Evolutionary conservation across 345 rosid genomes (phyloP).

Genomic region (Populus ilicifolia): DNA sequence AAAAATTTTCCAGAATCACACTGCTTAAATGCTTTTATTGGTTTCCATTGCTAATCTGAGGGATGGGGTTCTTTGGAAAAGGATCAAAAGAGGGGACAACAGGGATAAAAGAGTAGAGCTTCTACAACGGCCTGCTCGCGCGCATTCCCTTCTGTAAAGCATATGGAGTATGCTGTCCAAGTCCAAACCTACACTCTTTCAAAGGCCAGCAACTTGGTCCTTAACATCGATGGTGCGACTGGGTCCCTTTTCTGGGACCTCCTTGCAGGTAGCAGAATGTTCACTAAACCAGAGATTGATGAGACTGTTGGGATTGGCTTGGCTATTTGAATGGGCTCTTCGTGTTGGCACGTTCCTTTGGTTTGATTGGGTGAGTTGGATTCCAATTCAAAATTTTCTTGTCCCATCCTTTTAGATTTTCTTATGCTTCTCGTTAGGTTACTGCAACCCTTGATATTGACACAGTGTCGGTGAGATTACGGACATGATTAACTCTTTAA

Average conservation of each 20-base stretch:
- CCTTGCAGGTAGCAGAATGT: conserved; percentile 90
- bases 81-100: conserved; percentile 97
- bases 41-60: conserved; percentile 6
- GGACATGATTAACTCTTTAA: neutral
- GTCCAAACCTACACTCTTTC: conserved; percentile 85
- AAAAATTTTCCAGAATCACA: neutral
- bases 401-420: neutral
- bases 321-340: conserved; percentile 93
- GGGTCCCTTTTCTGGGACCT: conserved; percentile 96
- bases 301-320: conserved; percentile 80
- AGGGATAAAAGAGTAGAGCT: conserved; percentile 94
- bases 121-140: conserved; percentile 74
- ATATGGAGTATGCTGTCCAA: conserved; percentile 88
- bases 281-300: conserved; percentile 85
- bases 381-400: neutral
- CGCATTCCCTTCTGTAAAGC: conserved; percentile 85
- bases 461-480: neutral
- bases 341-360: conserved; percentile 87
- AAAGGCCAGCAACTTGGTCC: conserved; percentile 80
- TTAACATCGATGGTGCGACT: conserved; percentile 85
- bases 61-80: conserved; percentile 19
- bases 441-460: conserved; percentile 4
- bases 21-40: conserved; percentile 2
- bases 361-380: conserved; percentile 68
- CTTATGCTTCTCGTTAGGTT: conserved; percentile 1